Percentiles rank a stretch among this genome's conserved stretches.
phyloP scores from a whole-genome alignment of 352 stramenopile genomes.

The Pythium diclinum region DNA sequence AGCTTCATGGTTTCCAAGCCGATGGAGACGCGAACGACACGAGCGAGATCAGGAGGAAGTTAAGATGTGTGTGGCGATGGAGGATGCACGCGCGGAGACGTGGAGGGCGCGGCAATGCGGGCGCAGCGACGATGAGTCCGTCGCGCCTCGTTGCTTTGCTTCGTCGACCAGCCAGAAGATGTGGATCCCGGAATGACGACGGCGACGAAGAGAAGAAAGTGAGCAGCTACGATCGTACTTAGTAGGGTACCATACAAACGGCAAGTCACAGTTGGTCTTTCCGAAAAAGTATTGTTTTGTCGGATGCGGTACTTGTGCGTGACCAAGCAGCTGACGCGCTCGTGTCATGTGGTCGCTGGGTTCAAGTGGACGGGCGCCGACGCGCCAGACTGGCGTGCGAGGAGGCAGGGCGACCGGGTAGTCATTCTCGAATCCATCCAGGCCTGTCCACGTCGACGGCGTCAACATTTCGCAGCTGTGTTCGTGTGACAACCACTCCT shows the following conservation, averaged over 20 bases:
- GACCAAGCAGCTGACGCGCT: constrained; percentile 19
- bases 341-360: constrained; percentile 17
- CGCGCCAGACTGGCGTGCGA: constrained; percentile 4
- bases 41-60: neutral
- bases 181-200: neutral
- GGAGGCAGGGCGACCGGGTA: neutral
- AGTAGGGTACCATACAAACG: constrained; percentile 12
- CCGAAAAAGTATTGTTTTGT: constrained; percentile 6
- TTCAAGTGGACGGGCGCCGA: neutral
- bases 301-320: neutral
- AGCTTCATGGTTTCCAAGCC: constrained; percentile 53
- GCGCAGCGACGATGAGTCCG: neutral
- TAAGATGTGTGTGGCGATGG: neutral
- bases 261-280: neutral
- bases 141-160: neutral
- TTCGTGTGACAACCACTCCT: neutral
- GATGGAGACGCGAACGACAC: neutral
- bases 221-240: constrained; percentile 20
- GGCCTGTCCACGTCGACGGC: neutral
- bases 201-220: constrained; percentile 9
- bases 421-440: neutral
- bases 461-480: constrained; percentile 4
- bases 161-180: neutral
- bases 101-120: neutral
- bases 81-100: neutral